These are phyloP conservation scores for Penicillium flavigenum DNA, from an alignment of 495 filamentous ascomycete species.

Conservation along the genomic window DNA sequence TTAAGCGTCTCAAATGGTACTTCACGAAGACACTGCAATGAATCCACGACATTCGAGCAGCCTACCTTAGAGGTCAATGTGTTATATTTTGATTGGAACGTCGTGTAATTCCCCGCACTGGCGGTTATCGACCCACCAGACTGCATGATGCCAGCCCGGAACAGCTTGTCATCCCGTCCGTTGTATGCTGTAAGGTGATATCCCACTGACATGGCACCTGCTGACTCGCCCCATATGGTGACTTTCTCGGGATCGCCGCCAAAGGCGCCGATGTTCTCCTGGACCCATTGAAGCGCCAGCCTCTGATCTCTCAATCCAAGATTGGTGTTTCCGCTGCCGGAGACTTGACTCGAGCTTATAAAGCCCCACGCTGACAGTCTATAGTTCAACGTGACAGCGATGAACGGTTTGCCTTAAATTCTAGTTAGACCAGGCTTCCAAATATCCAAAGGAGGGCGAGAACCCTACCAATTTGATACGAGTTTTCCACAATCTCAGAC, in stretches of 20 bases:
- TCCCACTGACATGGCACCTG: conserved; percentile 55
- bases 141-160: conserved; percentile 48
- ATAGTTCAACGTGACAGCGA: conserved; percentile 62
- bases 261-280: conserved; percentile 56
- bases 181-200: conserved; percentile 53
- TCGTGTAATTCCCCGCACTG: conserved; percentile 32
- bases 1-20: conserved; percentile 47
- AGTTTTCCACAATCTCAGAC: conserved; percentile 52
- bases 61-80: conserved; percentile 36
- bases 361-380: conserved; percentile 57
- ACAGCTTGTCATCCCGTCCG: conserved; percentile 47
- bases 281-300: conserved; percentile 61
- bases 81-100: conserved; percentile 42
- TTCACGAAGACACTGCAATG: conserved; percentile 48
- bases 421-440: neutral
- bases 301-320: conserved; percentile 59
- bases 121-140: conserved; percentile 45
- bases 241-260: conserved; percentile 58
- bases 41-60: conserved; percentile 39
- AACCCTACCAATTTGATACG: conserved; percentile 42
- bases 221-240: conserved; percentile 68
- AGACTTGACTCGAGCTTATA: conserved; percentile 37
- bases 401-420: conserved; percentile 50
- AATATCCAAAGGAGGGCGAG: neutral
- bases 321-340: conserved; percentile 50